Conservation (phyloP, 1,284 basidiomycete species). For the Boletellus deceptivus region DNA sequence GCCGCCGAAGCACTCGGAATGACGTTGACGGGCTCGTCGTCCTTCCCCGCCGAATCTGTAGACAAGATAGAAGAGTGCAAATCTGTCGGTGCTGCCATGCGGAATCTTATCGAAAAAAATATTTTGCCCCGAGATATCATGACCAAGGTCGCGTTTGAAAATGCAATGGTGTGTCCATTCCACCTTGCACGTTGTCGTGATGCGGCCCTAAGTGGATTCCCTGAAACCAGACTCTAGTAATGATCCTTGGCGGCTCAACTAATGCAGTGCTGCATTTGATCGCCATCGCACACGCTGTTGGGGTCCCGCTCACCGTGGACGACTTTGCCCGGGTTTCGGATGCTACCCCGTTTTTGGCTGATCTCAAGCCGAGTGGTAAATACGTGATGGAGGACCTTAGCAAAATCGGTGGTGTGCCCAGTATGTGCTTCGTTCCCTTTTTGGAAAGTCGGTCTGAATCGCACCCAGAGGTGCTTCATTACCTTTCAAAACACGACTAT, state of each 20-base stretch:
- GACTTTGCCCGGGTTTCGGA: conserved; percentile 88
- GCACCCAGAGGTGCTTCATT: conserved; percentile 71
- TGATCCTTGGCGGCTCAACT: conserved; percentile 93
- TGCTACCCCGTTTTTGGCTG: conserved; percentile 82
- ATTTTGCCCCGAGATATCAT: conserved; percentile 94
- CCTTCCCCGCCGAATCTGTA: conserved; percentile 87
- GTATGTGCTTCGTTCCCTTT: conserved; percentile 43
- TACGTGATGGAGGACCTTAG: conserved; percentile 91
- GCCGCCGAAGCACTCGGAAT: conserved; percentile 91
- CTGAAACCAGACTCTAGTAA: conserved; percentile 71
- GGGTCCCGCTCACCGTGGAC: conserved; percentile 78
- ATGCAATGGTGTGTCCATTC: conserved; percentile 75
- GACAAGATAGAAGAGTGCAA: conserved; percentile 88
- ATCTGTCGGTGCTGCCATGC: conserved; percentile 77
- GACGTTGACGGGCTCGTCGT: conserved; percentile 95
- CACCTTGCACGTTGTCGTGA: conserved; percentile 7
- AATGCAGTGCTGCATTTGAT: conserved; percentile 91
- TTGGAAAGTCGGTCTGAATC: conserved; percentile 6
- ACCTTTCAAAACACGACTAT: conserved; percentile 77
- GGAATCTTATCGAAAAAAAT: conserved; percentile 86
- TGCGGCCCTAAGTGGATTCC: conserved; percentile 10
- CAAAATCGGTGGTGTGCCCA: conserved; percentile 86
- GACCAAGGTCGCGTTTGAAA: conserved; percentile 94
- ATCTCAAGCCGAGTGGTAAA: conserved; percentile 88
- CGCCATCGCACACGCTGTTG: conserved; percentile 86